Evolutionary conservation across 768 basidiomycete genomes (phyloP).

Genomic region (Harrya chromipes): DNA sequence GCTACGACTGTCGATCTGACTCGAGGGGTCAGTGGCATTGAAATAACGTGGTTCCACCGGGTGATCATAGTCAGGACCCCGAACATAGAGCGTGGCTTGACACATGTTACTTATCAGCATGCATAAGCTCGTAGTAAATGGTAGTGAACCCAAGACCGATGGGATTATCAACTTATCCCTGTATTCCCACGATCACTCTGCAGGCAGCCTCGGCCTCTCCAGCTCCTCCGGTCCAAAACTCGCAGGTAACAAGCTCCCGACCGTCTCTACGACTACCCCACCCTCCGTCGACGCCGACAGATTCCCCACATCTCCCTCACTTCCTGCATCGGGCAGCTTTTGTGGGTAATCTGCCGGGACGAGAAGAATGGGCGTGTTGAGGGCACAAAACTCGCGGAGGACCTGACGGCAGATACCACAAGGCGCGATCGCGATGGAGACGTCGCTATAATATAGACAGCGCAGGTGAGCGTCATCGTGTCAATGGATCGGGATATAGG

Average conservation of each 20-base stretch:
- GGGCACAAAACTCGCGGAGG: slow-evolving; percentile 79
- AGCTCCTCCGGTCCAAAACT: slow-evolving; percentile 90
- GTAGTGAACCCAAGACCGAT: no score
- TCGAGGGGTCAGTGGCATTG: no score
- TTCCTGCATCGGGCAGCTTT: slow-evolving; percentile 10
- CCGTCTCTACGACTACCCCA: slow-evolving; percentile 56
- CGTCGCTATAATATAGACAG: slow-evolving; percentile 49
- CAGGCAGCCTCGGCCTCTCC: slow-evolving; percentile 41
- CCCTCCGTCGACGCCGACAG: slow-evolving; percentile 24
- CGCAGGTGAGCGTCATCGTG: no score
- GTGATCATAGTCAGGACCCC: no score
- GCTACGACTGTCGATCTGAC: no score
- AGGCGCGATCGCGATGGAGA: slow-evolving; percentile 66
- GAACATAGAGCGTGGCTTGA: no score
- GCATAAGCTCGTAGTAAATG: no score
- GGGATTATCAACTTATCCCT: neutral
- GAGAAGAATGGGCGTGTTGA: slow-evolving; percentile 69
- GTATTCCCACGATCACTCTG: neutral
- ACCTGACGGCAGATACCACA: slow-evolving; percentile 96
- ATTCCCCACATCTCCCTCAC: slow-evolving; percentile 16
- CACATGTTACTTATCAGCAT: no score
- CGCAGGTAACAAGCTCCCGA: slow-evolving; percentile 74
- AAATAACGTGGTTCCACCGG: no score
- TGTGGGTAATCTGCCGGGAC: slow-evolving; percentile 63
- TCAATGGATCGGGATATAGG: neutral